These are phyloP conservation scores for Pythium brassicae DNA, from an alignment of 352 stramenopile genomes.

Conservation along the genomic window DNA sequence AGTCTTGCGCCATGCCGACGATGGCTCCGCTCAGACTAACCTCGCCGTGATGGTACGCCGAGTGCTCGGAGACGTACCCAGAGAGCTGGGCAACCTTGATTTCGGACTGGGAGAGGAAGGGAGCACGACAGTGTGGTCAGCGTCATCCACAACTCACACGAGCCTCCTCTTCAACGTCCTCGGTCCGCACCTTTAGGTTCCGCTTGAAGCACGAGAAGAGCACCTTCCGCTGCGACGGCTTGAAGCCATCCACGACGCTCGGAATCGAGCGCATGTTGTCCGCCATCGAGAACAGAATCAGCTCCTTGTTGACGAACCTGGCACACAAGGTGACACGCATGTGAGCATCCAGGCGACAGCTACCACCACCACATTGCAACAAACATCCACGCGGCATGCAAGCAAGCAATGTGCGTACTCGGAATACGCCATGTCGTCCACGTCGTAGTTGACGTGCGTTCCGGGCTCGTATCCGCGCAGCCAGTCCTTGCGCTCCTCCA, in stretches of 20 bases:
- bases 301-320: conserved; percentile 98
- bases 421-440: conserved; percentile 91
- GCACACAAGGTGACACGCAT: conserved; percentile 5
- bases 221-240: conserved; percentile 98
- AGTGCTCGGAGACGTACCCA: conserved; percentile 97
- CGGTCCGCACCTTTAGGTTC: conserved; percentile 89
- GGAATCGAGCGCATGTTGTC: conserved; percentile 97
- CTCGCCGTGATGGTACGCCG: conserved; percentile 98
- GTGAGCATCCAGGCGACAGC: conserved; percentile 6
- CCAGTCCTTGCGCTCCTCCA: conserved; percentile 96
- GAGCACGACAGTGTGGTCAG: neutral
- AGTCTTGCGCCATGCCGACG: conserved; percentile 98
- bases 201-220: conserved; percentile 98
- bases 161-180: neutral
- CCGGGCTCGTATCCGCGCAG: conserved; percentile 84
- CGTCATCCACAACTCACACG: neutral
- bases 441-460: conserved; percentile 90
- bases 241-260: conserved; percentile 96
- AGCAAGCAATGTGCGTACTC: conserved; percentile 49
- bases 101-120: conserved; percentile 28
- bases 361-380: neutral
- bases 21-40: conserved; percentile 93
- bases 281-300: conserved; percentile 98
- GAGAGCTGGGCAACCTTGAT: conserved; percentile 94
- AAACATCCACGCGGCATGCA: neutral